phyloP scores from a whole-genome alignment of 2,329 filamentous ascomycete genomes.

The Colletotrichum orbiculare region DNA sequence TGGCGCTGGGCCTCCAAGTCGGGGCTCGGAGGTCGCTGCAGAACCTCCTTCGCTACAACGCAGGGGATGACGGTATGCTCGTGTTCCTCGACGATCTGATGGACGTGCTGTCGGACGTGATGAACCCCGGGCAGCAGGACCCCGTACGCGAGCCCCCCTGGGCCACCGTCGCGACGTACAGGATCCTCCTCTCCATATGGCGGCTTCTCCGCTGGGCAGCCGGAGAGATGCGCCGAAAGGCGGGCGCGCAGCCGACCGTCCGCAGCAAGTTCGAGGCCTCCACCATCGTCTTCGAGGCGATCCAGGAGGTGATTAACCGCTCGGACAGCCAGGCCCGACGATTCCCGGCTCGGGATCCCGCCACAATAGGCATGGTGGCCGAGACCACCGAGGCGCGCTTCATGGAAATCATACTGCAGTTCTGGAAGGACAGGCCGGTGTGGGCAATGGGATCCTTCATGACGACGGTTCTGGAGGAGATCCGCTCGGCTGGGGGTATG shows the following conservation, averaged over 20 bases:
- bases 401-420: conserved; percentile 33
- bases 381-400: conserved; percentile 35
- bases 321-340: background rate
- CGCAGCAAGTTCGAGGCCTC: conserved; percentile 40
- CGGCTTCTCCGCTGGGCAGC: conserved; percentile 42
- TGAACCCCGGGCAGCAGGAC: conserved; percentile 20
- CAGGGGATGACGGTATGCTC: conserved; percentile 43
- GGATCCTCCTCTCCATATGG: conserved; percentile 46
- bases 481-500: conserved; percentile 25
- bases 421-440: conserved; percentile 37
- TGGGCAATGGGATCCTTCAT: conserved; percentile 37
- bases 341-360: conserved; percentile 15
- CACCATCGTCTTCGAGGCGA: conserved; percentile 42
- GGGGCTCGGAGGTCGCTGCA: conserved; percentile 43
- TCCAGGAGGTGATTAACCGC: conserved; percentile 38
- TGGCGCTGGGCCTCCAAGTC: conserved; percentile 42
- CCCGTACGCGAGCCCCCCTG: conserved; percentile 44
- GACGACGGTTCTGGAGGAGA: conserved; percentile 36
- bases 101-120: conserved; percentile 36
- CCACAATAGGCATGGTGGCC: conserved; percentile 22
- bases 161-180: conserved; percentile 43
- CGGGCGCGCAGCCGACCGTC: conserved; percentile 35
- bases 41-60: conserved; percentile 38
- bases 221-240: conserved; percentile 40
- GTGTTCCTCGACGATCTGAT: conserved; percentile 44